Conservation (phyloP, 441 rosid genomes). For the Omphalea diandra region DNA sequence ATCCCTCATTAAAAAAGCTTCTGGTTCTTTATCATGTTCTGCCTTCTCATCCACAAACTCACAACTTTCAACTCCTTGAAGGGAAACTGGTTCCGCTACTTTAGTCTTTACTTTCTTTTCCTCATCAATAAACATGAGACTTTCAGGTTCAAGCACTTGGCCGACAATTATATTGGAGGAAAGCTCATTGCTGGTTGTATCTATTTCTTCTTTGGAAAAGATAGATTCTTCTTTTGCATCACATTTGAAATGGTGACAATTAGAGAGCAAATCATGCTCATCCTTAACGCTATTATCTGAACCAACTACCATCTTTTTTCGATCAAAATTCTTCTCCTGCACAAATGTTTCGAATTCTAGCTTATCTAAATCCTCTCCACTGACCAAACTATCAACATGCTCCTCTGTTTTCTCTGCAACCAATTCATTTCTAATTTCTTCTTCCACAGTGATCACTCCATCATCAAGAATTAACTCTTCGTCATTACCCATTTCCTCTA, state of each 20-base stretch:
- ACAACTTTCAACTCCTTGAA: background rate
- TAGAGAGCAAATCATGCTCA: too few relatives aligned
- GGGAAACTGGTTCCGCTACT: constrained; percentile 11
- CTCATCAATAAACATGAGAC: background rate
- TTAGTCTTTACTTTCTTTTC: constrained; percentile 16
- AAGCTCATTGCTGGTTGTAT: constrained; percentile 24
- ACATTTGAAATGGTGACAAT: background rate
- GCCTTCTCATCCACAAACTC: constrained; percentile 8
- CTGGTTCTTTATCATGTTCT: constrained; percentile 15
- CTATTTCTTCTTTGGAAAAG: background rate
- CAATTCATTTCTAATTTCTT: background rate
- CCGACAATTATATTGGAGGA: constrained; percentile 17
- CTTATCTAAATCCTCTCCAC: constrained; percentile 11
- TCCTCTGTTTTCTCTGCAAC: constrained; percentile 26
- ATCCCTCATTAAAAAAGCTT: constrained; percentile 10
- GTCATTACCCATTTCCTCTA: background rate
- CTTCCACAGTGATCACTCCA: background rate
- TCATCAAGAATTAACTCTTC: background rate
- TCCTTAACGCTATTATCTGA: background rate
- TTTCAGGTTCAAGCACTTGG: constrained; percentile 28
- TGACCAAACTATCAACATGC: background rate
- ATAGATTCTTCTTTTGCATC: constrained; percentile 12
- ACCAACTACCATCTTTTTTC: background rate
- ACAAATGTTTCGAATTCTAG: constrained; percentile 3
- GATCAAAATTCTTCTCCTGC: background rate